phyloP scores from a whole-genome alignment of 2,329 filamentous ascomycete genomes.

The Hansfordia pulvinata region DNA sequence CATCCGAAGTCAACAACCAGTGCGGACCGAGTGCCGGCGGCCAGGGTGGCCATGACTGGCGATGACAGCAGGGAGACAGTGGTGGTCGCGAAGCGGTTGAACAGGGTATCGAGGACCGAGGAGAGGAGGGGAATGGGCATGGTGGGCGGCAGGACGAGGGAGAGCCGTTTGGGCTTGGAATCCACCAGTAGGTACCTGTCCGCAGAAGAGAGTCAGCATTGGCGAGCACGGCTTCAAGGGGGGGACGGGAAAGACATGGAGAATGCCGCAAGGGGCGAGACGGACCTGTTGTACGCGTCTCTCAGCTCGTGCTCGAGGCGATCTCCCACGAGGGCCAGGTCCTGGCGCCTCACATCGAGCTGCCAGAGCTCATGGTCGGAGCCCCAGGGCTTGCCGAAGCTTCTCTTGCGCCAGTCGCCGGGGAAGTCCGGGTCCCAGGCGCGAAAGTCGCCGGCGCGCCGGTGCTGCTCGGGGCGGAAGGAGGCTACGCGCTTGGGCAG shows the following conservation, averaged over 20 bases:
- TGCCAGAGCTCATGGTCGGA: constrained; percentile 63
- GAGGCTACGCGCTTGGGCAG: constrained; percentile 56
- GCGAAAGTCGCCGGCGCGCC: constrained; percentile 71
- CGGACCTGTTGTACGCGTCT: constrained; percentile 69
- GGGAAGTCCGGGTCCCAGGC: constrained; percentile 46
- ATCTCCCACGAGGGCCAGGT: constrained; percentile 72
- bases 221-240: too few relatives aligned
- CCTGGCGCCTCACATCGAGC: constrained; percentile 56
- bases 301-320: constrained; percentile 74
- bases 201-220: too few relatives aligned
- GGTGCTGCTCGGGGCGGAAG: constrained; percentile 63
- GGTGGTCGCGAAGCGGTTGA: constrained; percentile 67
- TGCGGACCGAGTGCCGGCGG: constrained; percentile 74
- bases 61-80: constrained; percentile 69
- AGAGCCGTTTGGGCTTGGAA: constrained; percentile 59
- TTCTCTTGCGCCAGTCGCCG: constrained; percentile 30
- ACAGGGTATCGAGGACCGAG: constrained; percentile 62
- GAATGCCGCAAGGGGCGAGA: constrained; percentile 23
- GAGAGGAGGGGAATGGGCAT: constrained; percentile 70
- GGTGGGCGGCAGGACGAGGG: constrained; percentile 63
- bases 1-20: constrained; percentile 85
- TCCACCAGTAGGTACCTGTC: constrained; percentile 58
- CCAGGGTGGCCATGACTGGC: constrained; percentile 59
- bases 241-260: too few relatives aligned
- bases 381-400: constrained; percentile 42